Percentiles rank a stretch among this genome's conserved stretches.
phyloP scores from a whole-genome alignment of 2,329 filamentous ascomycete species.

The Chalaropsis thielavioides region DNA sequence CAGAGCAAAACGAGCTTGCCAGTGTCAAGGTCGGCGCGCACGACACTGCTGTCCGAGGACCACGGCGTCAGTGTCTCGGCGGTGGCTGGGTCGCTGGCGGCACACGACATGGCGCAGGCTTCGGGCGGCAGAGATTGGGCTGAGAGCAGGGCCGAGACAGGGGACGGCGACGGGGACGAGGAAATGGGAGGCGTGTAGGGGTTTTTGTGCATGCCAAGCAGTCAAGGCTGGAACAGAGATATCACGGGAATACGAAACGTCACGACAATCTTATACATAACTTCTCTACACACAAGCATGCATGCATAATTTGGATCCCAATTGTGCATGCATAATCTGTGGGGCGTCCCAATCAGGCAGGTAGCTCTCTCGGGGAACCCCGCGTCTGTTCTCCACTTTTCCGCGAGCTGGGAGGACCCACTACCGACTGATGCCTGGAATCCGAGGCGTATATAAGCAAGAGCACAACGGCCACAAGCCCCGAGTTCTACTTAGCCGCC shows the following conservation, averaged over 20 bases:
- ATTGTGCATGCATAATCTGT: background rate
- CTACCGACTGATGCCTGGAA: background rate
- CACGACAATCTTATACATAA: background rate
- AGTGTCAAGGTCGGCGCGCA: conserved; percentile 11
- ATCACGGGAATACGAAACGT: background rate
- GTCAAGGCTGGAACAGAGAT: background rate
- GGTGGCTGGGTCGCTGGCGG: background rate
- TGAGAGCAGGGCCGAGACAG: background rate
- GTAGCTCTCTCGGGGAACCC: conserved; percentile 16
- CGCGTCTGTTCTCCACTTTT: conserved; percentile 14
- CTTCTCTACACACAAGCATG: background rate
- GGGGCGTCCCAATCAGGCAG: conserved; percentile 1
- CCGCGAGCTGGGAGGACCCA: background rate
- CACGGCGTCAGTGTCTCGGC: conserved; percentile 15
- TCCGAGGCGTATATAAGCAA: background rate
- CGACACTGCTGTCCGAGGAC: conserved; percentile 14
- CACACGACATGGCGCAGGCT: background rate
- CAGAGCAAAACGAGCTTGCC: conserved; percentile 12
- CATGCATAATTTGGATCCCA: background rate
- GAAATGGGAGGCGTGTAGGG: conserved; percentile 12
- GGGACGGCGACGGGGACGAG: conserved; percentile 3
- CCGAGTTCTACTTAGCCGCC: too few relatives aligned
- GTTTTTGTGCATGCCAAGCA: too few relatives aligned
- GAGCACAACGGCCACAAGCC: too few relatives aligned
- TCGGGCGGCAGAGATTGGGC: background rate